Conservation (phyloP, 139 green algal species). For the Marvania coccoides region DNA sequence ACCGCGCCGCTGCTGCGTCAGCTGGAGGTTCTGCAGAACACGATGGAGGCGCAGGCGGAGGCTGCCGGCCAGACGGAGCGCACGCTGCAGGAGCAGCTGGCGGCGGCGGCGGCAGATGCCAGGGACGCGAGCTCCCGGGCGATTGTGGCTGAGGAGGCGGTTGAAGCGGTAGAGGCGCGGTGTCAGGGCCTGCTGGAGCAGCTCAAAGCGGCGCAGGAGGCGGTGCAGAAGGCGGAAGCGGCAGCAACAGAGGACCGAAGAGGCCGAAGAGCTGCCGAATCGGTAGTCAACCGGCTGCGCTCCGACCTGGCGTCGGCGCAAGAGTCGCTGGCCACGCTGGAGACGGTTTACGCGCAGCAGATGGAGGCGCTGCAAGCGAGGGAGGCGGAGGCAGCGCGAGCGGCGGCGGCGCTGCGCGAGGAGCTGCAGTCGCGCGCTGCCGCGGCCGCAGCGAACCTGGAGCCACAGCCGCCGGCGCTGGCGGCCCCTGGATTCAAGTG, state of each 20-base stretch:
- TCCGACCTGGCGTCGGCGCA: slow-evolving; percentile 16
- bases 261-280: slow-evolving; percentile 3
- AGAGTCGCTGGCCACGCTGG: slow-evolving; percentile 19
- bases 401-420: slow-evolving; percentile 1
- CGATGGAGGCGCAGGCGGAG: slow-evolving; percentile 36
- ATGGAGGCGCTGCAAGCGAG: slow-evolving; percentile 3
- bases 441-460: background rate
- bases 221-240: background rate
- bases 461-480: background rate
- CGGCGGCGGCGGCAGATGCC: slow-evolving; percentile 48
- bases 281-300: slow-evolving; percentile 3
- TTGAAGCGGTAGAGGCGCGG: background rate
- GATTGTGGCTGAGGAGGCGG: background rate
- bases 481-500: slow-evolving; percentile 45
- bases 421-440: background rate
- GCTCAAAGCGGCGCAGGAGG: slow-evolving; percentile 7
- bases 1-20: slow-evolving; percentile 86
- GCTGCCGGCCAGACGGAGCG: slow-evolving; percentile 65
- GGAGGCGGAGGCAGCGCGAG: background rate
- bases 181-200: background rate
- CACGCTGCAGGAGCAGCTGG: slow-evolving; percentile 39
- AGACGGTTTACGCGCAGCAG: slow-evolving; percentile 30
- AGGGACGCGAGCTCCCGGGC: slow-evolving; percentile 16
- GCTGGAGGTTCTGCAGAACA: slow-evolving; percentile 63
- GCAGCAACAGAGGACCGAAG: background rate